Percentiles rank a stretch among this genome's conserved stretches.
phyloP scores from a whole-genome alignment of 140 eudicot genomes.

The Cichorium intybus region DNA sequence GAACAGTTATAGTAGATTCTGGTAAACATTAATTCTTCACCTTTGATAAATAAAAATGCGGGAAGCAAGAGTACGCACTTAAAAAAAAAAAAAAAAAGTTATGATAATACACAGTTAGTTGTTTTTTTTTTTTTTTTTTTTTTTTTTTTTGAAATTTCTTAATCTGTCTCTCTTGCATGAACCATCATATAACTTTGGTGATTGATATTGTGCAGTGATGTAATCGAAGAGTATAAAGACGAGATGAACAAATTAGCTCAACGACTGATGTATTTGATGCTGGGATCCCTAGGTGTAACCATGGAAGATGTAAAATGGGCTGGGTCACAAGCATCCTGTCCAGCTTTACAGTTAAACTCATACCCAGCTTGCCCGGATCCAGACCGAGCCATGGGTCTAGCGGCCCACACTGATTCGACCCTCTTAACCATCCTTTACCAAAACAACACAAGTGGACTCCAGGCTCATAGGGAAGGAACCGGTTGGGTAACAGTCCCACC shows the following conservation, averaged over 20 bases:
- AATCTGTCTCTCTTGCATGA: background rate
- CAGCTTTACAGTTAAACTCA: constrained; percentile 58
- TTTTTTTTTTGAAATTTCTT: too few relatives aligned
- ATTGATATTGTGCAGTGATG: constrained; percentile 51
- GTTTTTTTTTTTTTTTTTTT: too few relatives aligned
- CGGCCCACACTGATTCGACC: constrained; percentile 64
- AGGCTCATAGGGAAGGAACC: constrained; percentile 41
- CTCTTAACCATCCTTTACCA: constrained; percentile 70
- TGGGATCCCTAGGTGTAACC: constrained; percentile 70
- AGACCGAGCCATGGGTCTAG: constrained; percentile 61
- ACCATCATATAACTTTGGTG: background rate
- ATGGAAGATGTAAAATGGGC: constrained; percentile 63
- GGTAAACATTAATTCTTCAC: constrained; percentile 37
- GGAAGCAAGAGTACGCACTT: too few relatives aligned
- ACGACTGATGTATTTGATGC: constrained; percentile 63
- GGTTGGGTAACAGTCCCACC: constrained; percentile 68
- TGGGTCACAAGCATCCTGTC: constrained; percentile 36
- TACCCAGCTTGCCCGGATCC: constrained; percentile 76
- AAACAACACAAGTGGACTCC: constrained; percentile 59
- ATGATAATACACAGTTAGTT: too few relatives aligned
- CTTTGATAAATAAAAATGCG: background rate
- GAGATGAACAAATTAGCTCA: constrained; percentile 68
- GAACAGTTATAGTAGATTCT: constrained; percentile 43
- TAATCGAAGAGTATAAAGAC: constrained; percentile 53
- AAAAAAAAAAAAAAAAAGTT: too few relatives aligned